A percentile compares a stretch with the other conserved stretches of the same genome.
These are phyloP conservation scores for Eucalyptus grandis DNA, from an alignment of 345 rosid species.

Conservation along the genomic window DNA sequence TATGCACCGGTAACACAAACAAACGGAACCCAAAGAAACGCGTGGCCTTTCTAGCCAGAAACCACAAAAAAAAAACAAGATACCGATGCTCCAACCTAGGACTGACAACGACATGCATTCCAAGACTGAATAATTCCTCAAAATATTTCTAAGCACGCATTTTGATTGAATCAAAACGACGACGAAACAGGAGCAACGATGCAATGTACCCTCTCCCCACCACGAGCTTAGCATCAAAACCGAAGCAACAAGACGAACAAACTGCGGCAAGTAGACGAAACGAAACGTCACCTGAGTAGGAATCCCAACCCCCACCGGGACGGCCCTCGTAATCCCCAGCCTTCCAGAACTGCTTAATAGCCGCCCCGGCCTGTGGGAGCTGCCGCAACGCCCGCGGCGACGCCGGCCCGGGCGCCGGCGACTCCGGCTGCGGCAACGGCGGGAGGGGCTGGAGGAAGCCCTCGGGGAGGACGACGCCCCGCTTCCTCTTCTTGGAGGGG, in stretches of 20 bases:
- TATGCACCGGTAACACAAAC: neutral
- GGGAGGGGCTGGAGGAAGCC: conserved; percentile 42
- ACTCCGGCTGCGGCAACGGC: neutral
- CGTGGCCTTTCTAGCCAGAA: too few relatives aligned
- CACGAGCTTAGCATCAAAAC: neutral
- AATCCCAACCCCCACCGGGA: neutral
- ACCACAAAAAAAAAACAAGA: neutral
- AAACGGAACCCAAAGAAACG: neutral
- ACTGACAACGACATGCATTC: neutral
- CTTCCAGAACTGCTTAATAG: conserved; percentile 82
- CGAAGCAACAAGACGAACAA: neutral
- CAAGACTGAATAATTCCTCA: neutral
- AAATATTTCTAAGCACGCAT: neutral
- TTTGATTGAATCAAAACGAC: neutral
- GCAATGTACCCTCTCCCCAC: neutral
- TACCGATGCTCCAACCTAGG: neutral
- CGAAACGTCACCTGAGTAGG: neutral
- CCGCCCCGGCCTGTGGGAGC: neutral
- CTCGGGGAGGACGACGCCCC: conserved; percentile 18
- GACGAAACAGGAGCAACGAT: neutral
- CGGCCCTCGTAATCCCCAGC: conserved; percentile 76
- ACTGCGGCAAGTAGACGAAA: neutral
- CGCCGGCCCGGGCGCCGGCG: neutral
- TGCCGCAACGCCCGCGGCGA: neutral
- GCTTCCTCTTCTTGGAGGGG: conserved; percentile 9